Percentiles rank a stretch among this genome's conserved stretches.
Evolutionary conservation across 129 eudicot species (phyloP).

Genomic region (Artemisia tridentata): DNA sequence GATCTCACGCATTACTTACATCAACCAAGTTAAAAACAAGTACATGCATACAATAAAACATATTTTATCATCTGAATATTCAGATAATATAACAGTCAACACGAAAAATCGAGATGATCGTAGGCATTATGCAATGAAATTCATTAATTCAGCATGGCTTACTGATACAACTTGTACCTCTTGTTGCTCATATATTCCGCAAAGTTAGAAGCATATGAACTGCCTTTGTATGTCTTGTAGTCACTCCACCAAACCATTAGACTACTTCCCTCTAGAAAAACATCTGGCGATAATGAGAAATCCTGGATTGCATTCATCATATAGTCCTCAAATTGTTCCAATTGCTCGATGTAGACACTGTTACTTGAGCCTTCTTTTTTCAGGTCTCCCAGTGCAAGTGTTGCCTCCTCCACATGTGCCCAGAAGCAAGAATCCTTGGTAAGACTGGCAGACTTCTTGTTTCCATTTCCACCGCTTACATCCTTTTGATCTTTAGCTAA

Average conservation of each 20-base stretch:
- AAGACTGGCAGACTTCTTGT: constrained; percentile 29
- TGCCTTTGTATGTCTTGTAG: constrained; percentile 3
- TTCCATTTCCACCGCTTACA: background rate
- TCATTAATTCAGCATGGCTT: background rate
- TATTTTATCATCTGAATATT: too few relatives aligned
- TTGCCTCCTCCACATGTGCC: constrained; percentile 61
- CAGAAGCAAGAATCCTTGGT: constrained; percentile 60
- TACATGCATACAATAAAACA: too few relatives aligned
- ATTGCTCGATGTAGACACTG: background rate
- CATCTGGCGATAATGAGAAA: constrained; percentile 31
- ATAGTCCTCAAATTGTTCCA: constrained; percentile 36
- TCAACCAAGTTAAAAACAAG: too few relatives aligned
- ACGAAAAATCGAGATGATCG: too few relatives aligned
- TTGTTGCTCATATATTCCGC: background rate
- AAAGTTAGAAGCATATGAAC: constrained; percentile 4
- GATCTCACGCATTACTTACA: too few relatives aligned
- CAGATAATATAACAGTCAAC: too few relatives aligned
- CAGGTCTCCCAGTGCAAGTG: constrained; percentile 20
- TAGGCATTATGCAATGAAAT: too few relatives aligned
- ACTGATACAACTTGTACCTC: background rate
- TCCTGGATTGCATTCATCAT: constrained; percentile 24
- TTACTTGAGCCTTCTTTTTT: constrained; percentile 9
- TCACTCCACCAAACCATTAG: background rate
- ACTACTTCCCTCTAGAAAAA: constrained; percentile 20
- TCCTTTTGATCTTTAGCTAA: constrained; percentile 22